Conservation (phyloP, 768 basidiomycete species). For the Tulasnella sp. region DNA sequence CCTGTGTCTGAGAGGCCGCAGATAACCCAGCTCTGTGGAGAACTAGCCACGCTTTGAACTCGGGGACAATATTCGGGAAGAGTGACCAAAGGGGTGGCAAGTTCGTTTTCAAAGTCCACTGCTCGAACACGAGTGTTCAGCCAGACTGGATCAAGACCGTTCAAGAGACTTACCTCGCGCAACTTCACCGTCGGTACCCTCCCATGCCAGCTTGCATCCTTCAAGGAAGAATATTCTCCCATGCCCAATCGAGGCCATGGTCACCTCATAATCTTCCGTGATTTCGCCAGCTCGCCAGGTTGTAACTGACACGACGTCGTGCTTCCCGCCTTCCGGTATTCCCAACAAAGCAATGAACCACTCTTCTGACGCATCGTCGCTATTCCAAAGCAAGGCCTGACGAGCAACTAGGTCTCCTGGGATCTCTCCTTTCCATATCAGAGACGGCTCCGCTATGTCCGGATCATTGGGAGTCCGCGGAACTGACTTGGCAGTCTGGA, state of each 20-base stretch:
- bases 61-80: slow-evolving; percentile 63
- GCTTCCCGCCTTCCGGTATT: slow-evolving; percentile 25
- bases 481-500: slow-evolving; percentile 53
- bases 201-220: slow-evolving; percentile 28
- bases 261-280: slow-evolving; percentile 9
- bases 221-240: slow-evolving; percentile 29
- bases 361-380: slow-evolving; percentile 14
- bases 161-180: slow-evolving; percentile 30
- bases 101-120: slow-evolving; percentile 32
- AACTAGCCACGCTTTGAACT: slow-evolving; percentile 32
- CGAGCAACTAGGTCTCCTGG: slow-evolving; percentile 21
- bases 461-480: slow-evolving; percentile 30
- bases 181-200: slow-evolving; percentile 30
- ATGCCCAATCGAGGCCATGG: slow-evolving; percentile 26
- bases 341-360: slow-evolving; percentile 29
- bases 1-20: slow-evolving; percentile 64
- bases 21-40: slow-evolving; percentile 38
- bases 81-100: slow-evolving; percentile 34
- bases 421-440: slow-evolving; percentile 29
- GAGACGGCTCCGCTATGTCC: slow-evolving; percentile 35
- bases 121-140: neutral
- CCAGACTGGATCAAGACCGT: neutral
- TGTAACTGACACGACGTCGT: slow-evolving; percentile 26
- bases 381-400: slow-evolving; percentile 26
- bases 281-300: slow-evolving; percentile 10